phyloP scores from a whole-genome alignment of 768 basidiomycete genomes.

The Hydnomerulius pinastri region DNA sequence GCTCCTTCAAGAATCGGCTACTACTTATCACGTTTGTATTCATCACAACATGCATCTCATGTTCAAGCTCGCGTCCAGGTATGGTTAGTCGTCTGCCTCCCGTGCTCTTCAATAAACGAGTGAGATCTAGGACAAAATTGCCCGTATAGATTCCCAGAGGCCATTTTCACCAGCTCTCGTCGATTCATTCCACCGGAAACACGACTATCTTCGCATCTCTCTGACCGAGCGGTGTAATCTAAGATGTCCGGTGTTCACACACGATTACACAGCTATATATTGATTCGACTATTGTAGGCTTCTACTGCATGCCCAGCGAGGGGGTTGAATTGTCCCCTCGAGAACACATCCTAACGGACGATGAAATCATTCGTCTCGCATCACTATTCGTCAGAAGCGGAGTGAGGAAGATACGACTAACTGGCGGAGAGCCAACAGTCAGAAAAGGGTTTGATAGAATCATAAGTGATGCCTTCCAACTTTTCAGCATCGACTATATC shows the following conservation, averaged over 20 bases:
- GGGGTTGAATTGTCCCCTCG: constrained; percentile 76
- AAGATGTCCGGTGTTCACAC: constrained; percentile 54
- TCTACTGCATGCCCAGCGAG: constrained; percentile 89
- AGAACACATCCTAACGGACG: constrained; percentile 68
- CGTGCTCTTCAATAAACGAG: not conserved
- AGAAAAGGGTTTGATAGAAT: constrained; percentile 73
- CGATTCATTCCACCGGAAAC: constrained; percentile 68
- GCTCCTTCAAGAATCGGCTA: not conserved
- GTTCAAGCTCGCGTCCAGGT: constrained; percentile 26
- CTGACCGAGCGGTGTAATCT: constrained; percentile 88
- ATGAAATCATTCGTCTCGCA: constrained; percentile 74
- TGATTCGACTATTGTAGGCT: constrained; percentile 48
- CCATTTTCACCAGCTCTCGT: constrained; percentile 56
- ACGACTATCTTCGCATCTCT: constrained; percentile 88
- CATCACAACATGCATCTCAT: constrained; percentile 9
- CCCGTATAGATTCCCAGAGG: constrained; percentile 47
- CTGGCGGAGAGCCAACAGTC: constrained; percentile 87
- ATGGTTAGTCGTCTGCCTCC: not conserved
- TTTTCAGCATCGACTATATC: not conserved
- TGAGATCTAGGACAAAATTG: constrained; percentile 52
- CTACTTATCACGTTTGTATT: constrained; percentile 5
- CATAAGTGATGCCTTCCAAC: constrained; percentile 49
- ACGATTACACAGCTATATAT: not conserved
- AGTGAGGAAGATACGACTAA: constrained; percentile 84
- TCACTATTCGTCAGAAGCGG: constrained; percentile 78